Evolutionary conservation across 2,329 filamentous ascomycete genomes (phyloP), one percentile per base, ranked within the genome.

Genomic region (Calonectria honghensis): DNA sequence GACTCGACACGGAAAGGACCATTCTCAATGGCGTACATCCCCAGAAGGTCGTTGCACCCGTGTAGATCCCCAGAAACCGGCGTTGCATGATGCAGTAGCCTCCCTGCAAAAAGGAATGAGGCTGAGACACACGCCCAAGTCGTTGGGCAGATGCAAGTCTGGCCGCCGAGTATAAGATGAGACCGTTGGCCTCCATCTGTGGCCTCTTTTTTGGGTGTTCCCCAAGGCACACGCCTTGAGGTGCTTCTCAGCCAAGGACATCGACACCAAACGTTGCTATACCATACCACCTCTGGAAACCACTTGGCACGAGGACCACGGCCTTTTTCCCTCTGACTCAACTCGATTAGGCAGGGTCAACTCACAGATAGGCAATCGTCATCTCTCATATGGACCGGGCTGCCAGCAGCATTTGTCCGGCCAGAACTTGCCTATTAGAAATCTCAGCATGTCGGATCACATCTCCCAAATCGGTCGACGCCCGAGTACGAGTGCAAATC

Each of bases 81-180:
- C 61, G 51, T 70, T 70, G 59, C 71, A 70, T 54, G 48, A 64
- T 73, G 41, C 48, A 29, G 51, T 57, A 57, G 39, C 52, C 57
- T 45, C 67, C 51, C n/a, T 65, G 48, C 13, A 41, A 51, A 24
- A 50, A 50, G 64, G 65, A 48, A 73, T 67, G 67, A 73, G 72
- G 66, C 67, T 70, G 51, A 70, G 35, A 73, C 48, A 54, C 35
- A 29, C 48, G 52, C 65, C 65, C 64, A 16, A 61, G 54, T 24
- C 45, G 59, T 57, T 61, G 72, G 67, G 57, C 57, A 54, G 18
- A 39, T 39, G 45, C 16, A 32, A 51, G 39, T 51, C 45, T 39
- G 9, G 45, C 20, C 52, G 4, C 32, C 29, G 39, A 72, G 59
- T 75, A 75, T 75, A 75, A 75, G 73, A 75, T 54, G 67, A 70